phyloP scores from a whole-genome alignment of 2,329 filamentous ascomycete species.

The Septoria linicola region DNA sequence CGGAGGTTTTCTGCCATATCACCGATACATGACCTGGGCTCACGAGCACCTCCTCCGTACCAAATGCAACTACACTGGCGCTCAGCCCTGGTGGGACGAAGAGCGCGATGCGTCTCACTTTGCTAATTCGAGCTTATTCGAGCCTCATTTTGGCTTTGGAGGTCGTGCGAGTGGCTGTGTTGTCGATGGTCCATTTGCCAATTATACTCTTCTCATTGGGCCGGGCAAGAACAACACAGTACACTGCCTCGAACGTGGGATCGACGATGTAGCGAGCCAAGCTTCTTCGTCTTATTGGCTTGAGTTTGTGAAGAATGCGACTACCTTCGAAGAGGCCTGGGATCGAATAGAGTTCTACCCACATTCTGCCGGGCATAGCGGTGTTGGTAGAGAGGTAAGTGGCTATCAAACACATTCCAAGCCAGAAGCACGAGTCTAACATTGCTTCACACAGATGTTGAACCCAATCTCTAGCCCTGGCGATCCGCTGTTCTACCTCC shows the following conservation, averaged over 20 bases:
- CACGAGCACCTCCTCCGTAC: conserved; percentile 44
- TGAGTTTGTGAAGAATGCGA: background rate
- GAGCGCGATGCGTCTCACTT: conserved; percentile 1
- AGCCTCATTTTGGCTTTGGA: background rate
- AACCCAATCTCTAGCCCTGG: conserved; percentile 12
- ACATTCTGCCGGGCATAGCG: conserved; percentile 9
- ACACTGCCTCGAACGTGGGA: background rate
- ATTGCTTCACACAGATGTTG: background rate
- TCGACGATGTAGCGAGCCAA: conserved; percentile 6
- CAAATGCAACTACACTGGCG: conserved; percentile 45
- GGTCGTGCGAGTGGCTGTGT: background rate
- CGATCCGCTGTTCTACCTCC: conserved; percentile 20
- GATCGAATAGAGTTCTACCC: conserved; percentile 1
- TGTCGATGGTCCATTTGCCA: background rate
- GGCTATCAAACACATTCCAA: background rate
- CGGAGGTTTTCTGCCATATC: conserved; percentile 42
- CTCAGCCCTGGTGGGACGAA: conserved; percentile 7
- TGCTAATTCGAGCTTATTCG: conserved; percentile 1
- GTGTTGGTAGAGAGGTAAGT: conserved; percentile 6
- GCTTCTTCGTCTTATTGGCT: background rate
- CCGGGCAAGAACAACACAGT: background rate
- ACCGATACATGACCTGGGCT: conserved; percentile 44
- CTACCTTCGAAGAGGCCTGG: conserved; percentile 2
- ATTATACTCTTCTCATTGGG: background rate
- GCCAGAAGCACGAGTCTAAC: background rate